Evolutionary conservation across 2,329 filamentous ascomycete genomes (phyloP).

Genomic region (Xylariaceae sp.): DNA sequence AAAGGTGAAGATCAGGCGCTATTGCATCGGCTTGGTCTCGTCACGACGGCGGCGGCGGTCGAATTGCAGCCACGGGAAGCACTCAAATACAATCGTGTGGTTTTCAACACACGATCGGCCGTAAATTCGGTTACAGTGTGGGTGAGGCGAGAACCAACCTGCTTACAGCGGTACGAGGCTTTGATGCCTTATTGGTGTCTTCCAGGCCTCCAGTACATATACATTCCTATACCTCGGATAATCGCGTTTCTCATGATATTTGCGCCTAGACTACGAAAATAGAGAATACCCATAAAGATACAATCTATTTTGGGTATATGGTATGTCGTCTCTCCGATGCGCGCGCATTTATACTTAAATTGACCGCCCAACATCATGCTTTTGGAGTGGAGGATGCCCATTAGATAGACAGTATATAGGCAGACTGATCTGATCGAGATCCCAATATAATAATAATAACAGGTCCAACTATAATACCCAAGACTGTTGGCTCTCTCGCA

Average conservation of each 20-base stretch:
- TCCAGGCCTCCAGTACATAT: neutral
- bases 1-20: conserved; percentile 27
- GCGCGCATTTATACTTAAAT: conserved; percentile 1
- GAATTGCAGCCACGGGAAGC: conserved; percentile 17
- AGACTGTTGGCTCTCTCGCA: too few relatives aligned
- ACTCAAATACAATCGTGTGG: neutral
- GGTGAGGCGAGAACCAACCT: conserved; percentile 12
- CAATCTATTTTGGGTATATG: too few relatives aligned
- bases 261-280: neutral
- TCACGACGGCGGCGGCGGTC: conserved; percentile 15
- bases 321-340: neutral
- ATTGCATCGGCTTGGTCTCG: conserved; percentile 20
- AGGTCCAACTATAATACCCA: neutral
- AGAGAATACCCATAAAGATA: neutral
- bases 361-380: conserved; percentile 3
- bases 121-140: conserved; percentile 9
- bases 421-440: neutral
- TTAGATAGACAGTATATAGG: neutral
- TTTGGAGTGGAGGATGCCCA: neutral
- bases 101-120: neutral
- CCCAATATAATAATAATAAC: conserved; percentile 13
- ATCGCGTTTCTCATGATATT: neutral
- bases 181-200: neutral
- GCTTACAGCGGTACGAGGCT: neutral
- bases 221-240: neutral